A percentile compares a stretch with the other conserved stretches of the same genome.
These are phyloP conservation scores for Tetrapisispora phaffii DNA, from an alignment of 805 yeast species.

Conservation along the genomic window DNA sequence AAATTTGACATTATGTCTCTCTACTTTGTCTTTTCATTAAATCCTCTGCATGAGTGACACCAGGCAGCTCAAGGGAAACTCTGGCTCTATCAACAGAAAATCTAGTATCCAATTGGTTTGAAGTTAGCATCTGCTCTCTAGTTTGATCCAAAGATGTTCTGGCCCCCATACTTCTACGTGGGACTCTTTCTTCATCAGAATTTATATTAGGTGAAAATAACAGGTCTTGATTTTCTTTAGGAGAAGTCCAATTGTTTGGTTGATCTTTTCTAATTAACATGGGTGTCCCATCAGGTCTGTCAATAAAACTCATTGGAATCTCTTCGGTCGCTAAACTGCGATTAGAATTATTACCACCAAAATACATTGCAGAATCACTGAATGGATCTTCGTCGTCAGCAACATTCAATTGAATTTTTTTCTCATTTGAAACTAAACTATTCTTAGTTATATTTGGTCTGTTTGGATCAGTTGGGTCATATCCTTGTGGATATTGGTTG, in stretches of 20 bases:
- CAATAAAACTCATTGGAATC: constrained; percentile 29
- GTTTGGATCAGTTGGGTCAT: constrained; percentile 78
- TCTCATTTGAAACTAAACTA: neutral
- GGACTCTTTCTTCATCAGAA: constrained; percentile 1
- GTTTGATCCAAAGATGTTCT: constrained; percentile 34
- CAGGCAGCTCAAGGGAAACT: constrained; percentile 34
- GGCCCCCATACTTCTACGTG: constrained; percentile 2
- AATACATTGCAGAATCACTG: neutral
- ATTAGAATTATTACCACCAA: constrained; percentile 14
- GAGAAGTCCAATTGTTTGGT: constrained; percentile 11
- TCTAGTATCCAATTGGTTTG: constrained; percentile 31
- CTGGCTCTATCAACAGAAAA: constrained; percentile 34
- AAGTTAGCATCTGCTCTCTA: constrained; percentile 30
- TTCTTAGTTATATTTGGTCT: constrained; percentile 34
- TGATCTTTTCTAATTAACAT: constrained; percentile 13
- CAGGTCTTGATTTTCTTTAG: constrained; percentile 12
- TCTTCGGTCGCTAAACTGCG: constrained; percentile 32
- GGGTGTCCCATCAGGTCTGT: constrained; percentile 23
- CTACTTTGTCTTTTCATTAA: constrained; percentile 2
- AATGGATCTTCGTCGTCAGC: constrained; percentile 2
- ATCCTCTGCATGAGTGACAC: constrained; percentile 31
- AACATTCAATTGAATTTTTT: constrained; percentile 4
- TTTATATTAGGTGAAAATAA: constrained; percentile 15
- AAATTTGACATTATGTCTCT: neutral
- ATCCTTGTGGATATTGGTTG: constrained; percentile 52